Base-by-base conservation (phyloP, 2,329 filamentous ascomycete genomes). In the Talaromyces atroroseus region DNA sequence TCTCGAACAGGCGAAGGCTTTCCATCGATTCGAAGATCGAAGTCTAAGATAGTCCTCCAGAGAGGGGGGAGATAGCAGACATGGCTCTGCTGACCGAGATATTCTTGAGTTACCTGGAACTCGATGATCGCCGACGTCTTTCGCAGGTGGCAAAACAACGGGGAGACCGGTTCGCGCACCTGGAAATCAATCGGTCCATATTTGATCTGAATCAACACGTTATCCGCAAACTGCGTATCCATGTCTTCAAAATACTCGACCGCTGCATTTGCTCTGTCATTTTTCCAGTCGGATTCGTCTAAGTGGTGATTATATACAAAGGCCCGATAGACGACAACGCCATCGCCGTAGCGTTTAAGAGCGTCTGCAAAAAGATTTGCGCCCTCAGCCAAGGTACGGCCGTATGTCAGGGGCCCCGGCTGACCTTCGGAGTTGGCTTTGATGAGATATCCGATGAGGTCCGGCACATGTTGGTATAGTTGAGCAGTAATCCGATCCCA, bases 131-230 rank as follows among this genome's bases (percentile, higher is more conserved):
- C 72, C 47, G 68, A 77, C 0, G 78, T 80, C 3, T 79, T 66
- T 42, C 63, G 66, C 6, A 82, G 63, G 47, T 79, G 75, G 5
- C 76, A 78, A 60, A 89, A 88, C 1, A 90, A 71, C 0, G 87
- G 86, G 3, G 82, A 87, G 1, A 78, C 71, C 1, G 86, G 82
- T 66, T 89, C 86, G 36, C 86, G 80, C 11, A 88, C 83, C 63
- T 89, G 86, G 68, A 89, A 89, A 65, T 89, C 86, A 58, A 89
- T 89, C 0, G 86, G 85, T 0, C 87, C 86, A 60, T 86, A 88
- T 68, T 89, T 90, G 69, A 89, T 84, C 65, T 90, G 86, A 2
- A 89, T 77, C 0, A 89, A 77, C 0, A 89, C 85, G 48, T 89
- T 89, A 47, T 85, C 82, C 21, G 86, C 82, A 56, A 89, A 89